Base-by-base conservation (phyloP, 768 basidiomycete genomes). In the Coprinopsis strossmayeri region DNA sequence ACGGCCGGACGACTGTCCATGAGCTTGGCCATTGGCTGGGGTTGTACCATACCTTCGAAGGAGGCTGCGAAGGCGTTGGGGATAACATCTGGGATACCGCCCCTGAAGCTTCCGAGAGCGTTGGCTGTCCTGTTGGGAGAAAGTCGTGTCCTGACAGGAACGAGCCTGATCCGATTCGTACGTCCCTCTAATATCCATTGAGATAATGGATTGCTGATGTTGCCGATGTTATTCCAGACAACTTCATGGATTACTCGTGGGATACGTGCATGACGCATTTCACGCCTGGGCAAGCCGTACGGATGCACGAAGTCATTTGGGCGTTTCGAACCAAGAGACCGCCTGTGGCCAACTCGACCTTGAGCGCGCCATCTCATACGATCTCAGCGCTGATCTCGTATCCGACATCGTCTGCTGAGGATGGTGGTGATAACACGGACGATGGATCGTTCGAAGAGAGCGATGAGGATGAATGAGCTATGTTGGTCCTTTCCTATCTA, bases 11-110 rank as follows among this genome's bases (percentile, higher is more conserved):
- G 2, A 54, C 73, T n/a, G 69, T 68, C 11, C 76, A 77, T 56
- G 76, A 78, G 56, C 65, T 66, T 7, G 71, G 76, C 3, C 74
- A 76, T 55, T 78, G 75, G 74, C 56, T 73, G 38, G 74, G 74
- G 17, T 63, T 75, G 2, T 69, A 69, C 50, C 74, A 77, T 55
- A 74, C 74, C 25, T 77, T 76, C 62, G 64, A 73, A 25, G 63
- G 64, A 35, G 65, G 67, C 3, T 69, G 67, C 43, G 51, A 51
- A 3, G 62, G 60, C 17, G 45, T 48, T 5, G 74, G 73, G 26
- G 73, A 76, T 52, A 50, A 55, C 13, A 70, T 76, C 3, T 64
- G 62, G 15, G 74, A 75, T 54, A 74, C 72, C 0, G 63, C 73
- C 11, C 60, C 72, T 17, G 70, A 72, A 54, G 62, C 64, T 0